These are phyloP conservation scores for Auxenochlorella protothecoides DNA, from an alignment of 139 green algal genomes.

Conservation along the genomic window DNA sequence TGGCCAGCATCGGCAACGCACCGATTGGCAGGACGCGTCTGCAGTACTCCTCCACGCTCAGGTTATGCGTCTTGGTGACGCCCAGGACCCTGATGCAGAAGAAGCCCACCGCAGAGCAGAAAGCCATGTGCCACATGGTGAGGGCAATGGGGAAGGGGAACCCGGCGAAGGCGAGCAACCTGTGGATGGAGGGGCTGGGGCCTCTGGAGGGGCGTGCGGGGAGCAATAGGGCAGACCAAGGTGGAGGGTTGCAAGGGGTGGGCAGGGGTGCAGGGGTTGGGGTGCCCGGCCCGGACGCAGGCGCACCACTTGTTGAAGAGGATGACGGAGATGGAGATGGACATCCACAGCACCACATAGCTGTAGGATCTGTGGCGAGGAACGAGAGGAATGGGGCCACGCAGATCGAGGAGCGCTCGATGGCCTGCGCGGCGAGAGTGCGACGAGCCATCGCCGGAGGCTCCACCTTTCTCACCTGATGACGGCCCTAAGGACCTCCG, in stretches of 20 bases:
- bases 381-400: background rate
- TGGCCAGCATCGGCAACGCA: conserved; percentile 4
- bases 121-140: conserved; percentile 78
- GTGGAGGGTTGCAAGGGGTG: too few species aligned
- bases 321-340: conserved; percentile 55
- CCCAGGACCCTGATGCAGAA: conserved; percentile 37
- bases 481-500: background rate
- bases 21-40: conserved; percentile 78
- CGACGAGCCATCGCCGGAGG: background rate
- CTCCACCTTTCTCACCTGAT: background rate
- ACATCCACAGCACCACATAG: conserved; percentile 27
- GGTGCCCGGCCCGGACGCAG: too few species aligned
- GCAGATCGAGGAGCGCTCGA: background rate
- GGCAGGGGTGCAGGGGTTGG: too few species aligned
- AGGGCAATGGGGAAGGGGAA: conserved; percentile 88
- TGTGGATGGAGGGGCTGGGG: background rate
- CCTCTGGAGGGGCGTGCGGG: background rate
- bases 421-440: background rate
- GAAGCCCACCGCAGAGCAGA: conserved; percentile 70
- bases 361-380: conserved; percentile 9
- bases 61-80: conserved; percentile 65
- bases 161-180: conserved; percentile 68
- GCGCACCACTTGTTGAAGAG: conserved; percentile 88
- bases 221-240: background rate
- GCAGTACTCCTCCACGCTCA: conserved; percentile 52